Evolutionary conservation across 345 rosid genomes (phyloP).

Genomic region (Aethionema arabicum): DNA sequence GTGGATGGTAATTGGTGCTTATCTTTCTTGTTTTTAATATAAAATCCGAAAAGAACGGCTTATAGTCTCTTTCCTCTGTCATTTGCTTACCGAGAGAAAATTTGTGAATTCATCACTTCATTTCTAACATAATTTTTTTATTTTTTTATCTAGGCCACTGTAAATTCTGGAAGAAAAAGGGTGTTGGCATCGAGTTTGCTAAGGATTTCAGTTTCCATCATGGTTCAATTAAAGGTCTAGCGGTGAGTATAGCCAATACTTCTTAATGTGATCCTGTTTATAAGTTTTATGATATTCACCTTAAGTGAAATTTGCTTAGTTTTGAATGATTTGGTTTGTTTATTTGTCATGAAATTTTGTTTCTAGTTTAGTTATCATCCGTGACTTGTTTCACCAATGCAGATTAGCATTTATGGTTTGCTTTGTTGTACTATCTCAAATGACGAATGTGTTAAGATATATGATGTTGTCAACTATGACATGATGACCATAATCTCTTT

Average conservation of each 20-base stretch:
- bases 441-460: constrained; percentile 83
- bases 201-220: constrained; percentile 94
- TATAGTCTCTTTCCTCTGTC: neutral
- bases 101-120: neutral
- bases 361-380: constrained; percentile 46
- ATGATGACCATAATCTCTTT: constrained; percentile 95
- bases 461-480: constrained; percentile 94
- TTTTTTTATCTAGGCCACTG: constrained; percentile 63
- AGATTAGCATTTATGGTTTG: constrained; percentile 89
- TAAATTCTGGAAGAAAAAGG: constrained; percentile 97
- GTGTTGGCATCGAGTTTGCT: constrained; percentile 87
- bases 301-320: constrained; percentile 7
- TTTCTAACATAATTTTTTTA: neutral
- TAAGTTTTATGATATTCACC: neutral
- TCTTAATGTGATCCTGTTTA: neutral
- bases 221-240: constrained; percentile 91
- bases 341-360: neutral
- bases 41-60: neutral
- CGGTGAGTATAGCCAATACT: constrained; percentile 52
- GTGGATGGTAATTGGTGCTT: constrained; percentile 62
- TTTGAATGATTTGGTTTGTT: neutral
- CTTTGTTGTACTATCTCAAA: constrained; percentile 93
- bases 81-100: neutral
- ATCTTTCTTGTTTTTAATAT: constrained; percentile 7
- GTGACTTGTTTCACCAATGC: constrained; percentile 68